These are phyloP conservation scores for Neolentinus lepideus DNA, from an alignment of 1,284 basidiomycete genomes.

Conservation along the genomic window DNA sequence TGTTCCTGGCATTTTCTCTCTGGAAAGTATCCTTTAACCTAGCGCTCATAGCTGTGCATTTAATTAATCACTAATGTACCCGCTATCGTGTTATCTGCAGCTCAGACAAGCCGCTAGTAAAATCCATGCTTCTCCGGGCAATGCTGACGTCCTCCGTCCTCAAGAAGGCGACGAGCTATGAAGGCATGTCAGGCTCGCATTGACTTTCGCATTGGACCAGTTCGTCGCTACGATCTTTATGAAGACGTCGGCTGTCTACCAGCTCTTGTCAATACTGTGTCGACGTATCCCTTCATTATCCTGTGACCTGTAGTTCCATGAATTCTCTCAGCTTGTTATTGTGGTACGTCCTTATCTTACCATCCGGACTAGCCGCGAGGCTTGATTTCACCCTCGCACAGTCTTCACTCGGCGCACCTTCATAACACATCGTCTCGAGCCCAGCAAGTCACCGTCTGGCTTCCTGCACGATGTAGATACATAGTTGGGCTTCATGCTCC, in stretches of 20 bases:
- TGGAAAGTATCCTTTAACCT: slow-evolving; percentile 15
- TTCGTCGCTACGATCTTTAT: slow-evolving; percentile 28
- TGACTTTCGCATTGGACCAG: slow-evolving; percentile 24
- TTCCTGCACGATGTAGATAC: too few species aligned
- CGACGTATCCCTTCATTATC: slow-evolving; percentile 13
- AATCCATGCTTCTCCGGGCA: too few species aligned
- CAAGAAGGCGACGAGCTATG: too few species aligned
- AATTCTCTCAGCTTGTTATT: slow-evolving; percentile 16
- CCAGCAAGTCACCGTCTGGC: too few species aligned
- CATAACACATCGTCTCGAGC: slow-evolving; percentile 17
- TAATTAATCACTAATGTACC: slow-evolving; percentile 28
- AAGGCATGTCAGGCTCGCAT: too few species aligned
- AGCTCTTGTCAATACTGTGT: slow-evolving; percentile 20
- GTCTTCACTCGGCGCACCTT: slow-evolving; percentile 27
- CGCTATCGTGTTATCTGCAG: slow-evolving; percentile 16
- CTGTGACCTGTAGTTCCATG: slow-evolving; percentile 20
- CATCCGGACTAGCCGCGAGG: slow-evolving; percentile 24
- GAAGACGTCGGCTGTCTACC: slow-evolving; percentile 31
- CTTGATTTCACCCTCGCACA: slow-evolving; percentile 14
- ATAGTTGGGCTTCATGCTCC: too few species aligned
- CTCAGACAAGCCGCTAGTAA: too few species aligned
- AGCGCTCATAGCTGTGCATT: slow-evolving; percentile 22
- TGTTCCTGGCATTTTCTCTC: slow-evolving; percentile 21
- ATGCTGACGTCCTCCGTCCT: too few species aligned
- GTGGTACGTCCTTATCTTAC: slow-evolving; percentile 11